Evolutionary conservation across 495 filamentous ascomycete species (phyloP).

Genomic region (Penicillium salamii): DNA sequence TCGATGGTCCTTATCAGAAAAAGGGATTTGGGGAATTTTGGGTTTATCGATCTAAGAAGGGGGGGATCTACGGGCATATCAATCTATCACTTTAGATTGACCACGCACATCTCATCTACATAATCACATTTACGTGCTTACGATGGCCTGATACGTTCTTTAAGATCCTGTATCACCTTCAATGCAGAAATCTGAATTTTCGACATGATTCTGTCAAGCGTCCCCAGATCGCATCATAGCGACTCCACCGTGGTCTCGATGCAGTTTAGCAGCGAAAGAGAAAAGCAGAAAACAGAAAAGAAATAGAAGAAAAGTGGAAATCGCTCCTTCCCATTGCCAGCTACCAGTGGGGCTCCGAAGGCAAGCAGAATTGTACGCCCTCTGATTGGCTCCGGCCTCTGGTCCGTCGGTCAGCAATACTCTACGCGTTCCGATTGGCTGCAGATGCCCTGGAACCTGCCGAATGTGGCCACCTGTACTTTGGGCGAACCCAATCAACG

Average conservation of each 20-base stretch:
- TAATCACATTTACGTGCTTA: slow-evolving; percentile 14
- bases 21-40: slow-evolving; percentile 16
- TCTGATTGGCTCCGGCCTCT: slow-evolving; percentile 21
- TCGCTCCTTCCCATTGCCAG: slow-evolving; percentile 27
- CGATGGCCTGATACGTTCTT: too few species aligned
- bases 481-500: neutral
- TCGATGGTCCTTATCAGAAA: slow-evolving; percentile 1
- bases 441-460: slow-evolving; percentile 5
- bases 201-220: slow-evolving; percentile 1
- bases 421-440: slow-evolving; percentile 24
- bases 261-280: slow-evolving; percentile 22
- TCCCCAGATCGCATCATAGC: slow-evolving; percentile 34
- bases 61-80: slow-evolving; percentile 30
- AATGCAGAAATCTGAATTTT: neutral
- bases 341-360: slow-evolving; percentile 13
- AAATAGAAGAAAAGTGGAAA: slow-evolving; percentile 13
- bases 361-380: slow-evolving; percentile 28
- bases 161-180: too few species aligned
- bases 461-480: slow-evolving; percentile 16
- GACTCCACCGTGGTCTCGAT: slow-evolving; percentile 31
- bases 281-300: slow-evolving; percentile 22
- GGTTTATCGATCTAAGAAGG: slow-evolving; percentile 34
- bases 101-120: slow-evolving; percentile 22
- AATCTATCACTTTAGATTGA: slow-evolving; percentile 29
- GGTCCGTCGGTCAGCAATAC: slow-evolving; percentile 26